Evolutionary conservation across 2,329 filamentous ascomycete species (phyloP).

Genomic region (Penicillium sp.): DNA sequence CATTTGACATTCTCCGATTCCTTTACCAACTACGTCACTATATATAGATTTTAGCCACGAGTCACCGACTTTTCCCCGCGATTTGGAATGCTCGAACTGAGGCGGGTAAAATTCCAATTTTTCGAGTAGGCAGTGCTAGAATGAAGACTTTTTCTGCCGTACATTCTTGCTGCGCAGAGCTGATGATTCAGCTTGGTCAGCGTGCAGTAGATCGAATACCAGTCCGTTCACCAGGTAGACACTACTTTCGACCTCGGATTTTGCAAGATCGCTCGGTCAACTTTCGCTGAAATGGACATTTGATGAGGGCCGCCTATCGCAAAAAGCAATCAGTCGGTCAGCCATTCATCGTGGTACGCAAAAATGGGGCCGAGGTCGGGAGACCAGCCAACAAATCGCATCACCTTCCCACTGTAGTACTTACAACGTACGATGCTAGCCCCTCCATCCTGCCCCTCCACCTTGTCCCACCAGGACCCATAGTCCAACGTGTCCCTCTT

Average conservation of each 20-base stretch:
- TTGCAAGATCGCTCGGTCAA: not conserved
- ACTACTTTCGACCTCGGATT: not conserved
- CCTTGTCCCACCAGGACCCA: slow-evolving; percentile 21
- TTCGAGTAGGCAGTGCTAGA: not conserved
- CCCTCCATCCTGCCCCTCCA: slow-evolving; percentile 10
- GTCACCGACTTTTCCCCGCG: slow-evolving; percentile 3
- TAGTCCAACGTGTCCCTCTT: slow-evolving; percentile 24
- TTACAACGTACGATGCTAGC: not conserved
- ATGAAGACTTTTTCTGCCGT: not conserved
- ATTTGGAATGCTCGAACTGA: not conserved
- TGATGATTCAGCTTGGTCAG: not conserved
- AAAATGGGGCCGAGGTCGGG: not conserved
- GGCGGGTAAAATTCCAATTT: not conserved
- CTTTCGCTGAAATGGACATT: not conserved
- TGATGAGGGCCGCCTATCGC: not conserved
- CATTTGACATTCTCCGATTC: not conserved
- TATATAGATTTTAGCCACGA: not conserved
- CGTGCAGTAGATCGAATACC: not conserved
- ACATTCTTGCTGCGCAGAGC: not conserved
- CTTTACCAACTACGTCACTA: not conserved
- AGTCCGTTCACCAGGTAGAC: not conserved
- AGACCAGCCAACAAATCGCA: not conserved
- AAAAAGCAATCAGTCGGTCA: not conserved
- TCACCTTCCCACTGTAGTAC: not conserved
- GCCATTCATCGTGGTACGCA: not conserved